These are phyloP conservation scores for Fusarium sp. DNA, from an alignment of 2,329 filamentous ascomycete species.

Conservation along the genomic window DNA sequence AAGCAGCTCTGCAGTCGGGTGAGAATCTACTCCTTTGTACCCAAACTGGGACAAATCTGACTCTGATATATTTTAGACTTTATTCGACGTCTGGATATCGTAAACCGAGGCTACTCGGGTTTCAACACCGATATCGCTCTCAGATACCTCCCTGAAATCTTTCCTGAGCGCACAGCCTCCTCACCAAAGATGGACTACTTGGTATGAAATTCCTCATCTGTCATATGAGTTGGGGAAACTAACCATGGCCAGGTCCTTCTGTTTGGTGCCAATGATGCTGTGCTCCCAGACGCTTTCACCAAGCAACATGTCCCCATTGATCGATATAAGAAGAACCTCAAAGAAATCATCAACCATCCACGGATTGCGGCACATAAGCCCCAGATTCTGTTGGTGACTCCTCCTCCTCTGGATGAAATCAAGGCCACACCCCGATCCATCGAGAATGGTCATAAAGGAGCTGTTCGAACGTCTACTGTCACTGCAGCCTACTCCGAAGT, in stretches of 20 bases:
- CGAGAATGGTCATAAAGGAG: conserved; percentile 58
- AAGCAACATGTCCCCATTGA: conserved; percentile 83
- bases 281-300: conserved; percentile 70
- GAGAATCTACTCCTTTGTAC: conserved; percentile 46
- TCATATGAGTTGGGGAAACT: conserved; percentile 26
- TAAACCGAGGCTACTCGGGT: conserved; percentile 89
- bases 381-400: conserved; percentile 81
- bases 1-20: conserved; percentile 77
- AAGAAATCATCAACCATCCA: conserved; percentile 77
- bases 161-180: conserved; percentile 70
- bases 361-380: conserved; percentile 76
- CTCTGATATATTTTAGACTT: conserved; percentile 65
- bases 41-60: neutral
- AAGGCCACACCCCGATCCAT: conserved; percentile 64
- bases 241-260: conserved; percentile 72
- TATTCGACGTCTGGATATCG: conserved; percentile 81
- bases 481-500: conserved; percentile 69
- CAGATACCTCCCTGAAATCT: conserved; percentile 74
- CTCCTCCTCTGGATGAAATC: conserved; percentile 86
- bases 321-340: conserved; percentile 79
- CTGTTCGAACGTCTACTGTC: conserved; percentile 60
- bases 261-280: conserved; percentile 92
- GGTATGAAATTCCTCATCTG: conserved; percentile 56
- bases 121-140: conserved; percentile 85
- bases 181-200: conserved; percentile 73